These are phyloP conservation scores for Ophiostoma ulmi DNA, from an alignment of 2,329 filamentous ascomycete species.

Conservation along the genomic window DNA sequence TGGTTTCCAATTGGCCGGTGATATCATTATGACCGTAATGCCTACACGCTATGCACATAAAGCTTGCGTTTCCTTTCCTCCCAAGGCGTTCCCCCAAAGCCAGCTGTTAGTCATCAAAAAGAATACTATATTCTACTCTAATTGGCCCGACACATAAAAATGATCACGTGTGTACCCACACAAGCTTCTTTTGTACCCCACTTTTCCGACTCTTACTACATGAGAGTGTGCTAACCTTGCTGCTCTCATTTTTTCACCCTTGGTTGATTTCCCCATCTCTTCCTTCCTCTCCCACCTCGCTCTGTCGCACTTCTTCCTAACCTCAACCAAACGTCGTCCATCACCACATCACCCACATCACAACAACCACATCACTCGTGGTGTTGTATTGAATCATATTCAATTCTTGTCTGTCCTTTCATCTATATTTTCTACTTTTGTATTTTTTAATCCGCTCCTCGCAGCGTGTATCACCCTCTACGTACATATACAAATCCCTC, in stretches of 20 bases:
- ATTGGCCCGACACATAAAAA: background rate
- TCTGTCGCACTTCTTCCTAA: slow-evolving; percentile 4
- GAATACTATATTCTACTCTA: background rate
- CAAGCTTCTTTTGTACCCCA: background rate
- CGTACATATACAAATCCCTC: slow-evolving; percentile 4
- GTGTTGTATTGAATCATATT: background rate
- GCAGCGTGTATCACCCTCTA: background rate
- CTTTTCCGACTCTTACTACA: background rate
- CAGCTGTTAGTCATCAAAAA: no score
- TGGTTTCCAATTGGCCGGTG: background rate
- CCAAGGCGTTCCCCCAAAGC: no score
- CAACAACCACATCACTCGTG: background rate
- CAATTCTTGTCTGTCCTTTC: slow-evolving; percentile 22
- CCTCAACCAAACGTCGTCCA: background rate
- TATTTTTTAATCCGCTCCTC: background rate
- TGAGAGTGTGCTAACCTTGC: background rate
- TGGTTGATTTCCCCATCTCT: background rate
- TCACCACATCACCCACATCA: background rate
- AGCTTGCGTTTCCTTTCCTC: background rate
- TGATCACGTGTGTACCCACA: slow-evolving; percentile 4
- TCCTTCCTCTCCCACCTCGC: slow-evolving; percentile 4
- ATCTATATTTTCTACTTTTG: slow-evolving; percentile 7
- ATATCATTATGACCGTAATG: slow-evolving; percentile 5
- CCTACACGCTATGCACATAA: background rate
- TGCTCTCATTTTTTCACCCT: slow-evolving; percentile 13